Conservation (phyloP, 352 stramenopile genomes). For the Globisporangium canariense region DNA sequence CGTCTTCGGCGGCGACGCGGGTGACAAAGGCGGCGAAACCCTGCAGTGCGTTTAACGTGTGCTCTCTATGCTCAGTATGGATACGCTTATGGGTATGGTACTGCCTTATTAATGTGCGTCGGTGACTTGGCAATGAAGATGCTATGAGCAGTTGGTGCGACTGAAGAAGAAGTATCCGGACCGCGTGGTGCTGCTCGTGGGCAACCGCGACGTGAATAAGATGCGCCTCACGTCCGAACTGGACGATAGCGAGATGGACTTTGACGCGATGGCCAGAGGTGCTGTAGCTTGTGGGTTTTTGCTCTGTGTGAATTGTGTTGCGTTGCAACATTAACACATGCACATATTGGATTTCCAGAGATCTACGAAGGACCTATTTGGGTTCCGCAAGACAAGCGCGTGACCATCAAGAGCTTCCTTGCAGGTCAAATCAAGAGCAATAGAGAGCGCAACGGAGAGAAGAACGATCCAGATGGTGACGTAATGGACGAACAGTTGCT, state of each 20-base stretch:
- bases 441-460: neutral
- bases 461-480: neutral
- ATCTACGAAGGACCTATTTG: conserved; percentile 65
- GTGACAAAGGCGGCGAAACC: conserved; percentile 89
- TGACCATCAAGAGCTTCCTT: conserved; percentile 53
- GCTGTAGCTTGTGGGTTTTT: conserved; percentile 1
- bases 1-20: conserved; percentile 89
- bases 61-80: no score
- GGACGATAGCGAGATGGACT: conserved; percentile 62
- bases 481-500: conserved; percentile 15
- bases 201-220: conserved; percentile 94
- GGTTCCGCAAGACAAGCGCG: conserved; percentile 53
- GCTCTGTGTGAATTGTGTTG: neutral
- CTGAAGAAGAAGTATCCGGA: conserved; percentile 87
- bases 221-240: conserved; percentile 86
- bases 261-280: conserved; percentile 60
- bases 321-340: neutral
- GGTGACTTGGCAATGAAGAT: conserved; percentile 12
- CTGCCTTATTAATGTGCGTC: no score
- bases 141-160: conserved; percentile 78
- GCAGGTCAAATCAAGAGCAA: conserved; percentile 18
- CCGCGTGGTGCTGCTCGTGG: conserved; percentile 89
- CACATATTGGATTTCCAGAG: conserved; percentile 26
- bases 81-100: no score
- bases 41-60: conserved; percentile 45